phyloP scores from a whole-genome alignment of 495 filamentous ascomycete species.

The Penicillium lividum region DNA sequence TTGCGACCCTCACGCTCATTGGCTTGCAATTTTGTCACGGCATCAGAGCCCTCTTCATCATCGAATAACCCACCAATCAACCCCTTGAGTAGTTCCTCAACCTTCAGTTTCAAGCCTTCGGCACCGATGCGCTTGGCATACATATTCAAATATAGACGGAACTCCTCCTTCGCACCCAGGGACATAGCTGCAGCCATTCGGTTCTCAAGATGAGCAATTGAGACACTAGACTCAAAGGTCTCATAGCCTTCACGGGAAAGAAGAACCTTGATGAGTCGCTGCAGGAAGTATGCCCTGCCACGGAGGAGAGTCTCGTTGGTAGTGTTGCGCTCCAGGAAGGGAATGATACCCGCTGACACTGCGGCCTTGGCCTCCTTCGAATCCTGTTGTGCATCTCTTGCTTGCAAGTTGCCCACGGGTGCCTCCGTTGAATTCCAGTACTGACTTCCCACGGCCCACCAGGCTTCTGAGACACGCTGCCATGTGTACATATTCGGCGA shows the following conservation, averaged over 20 bases:
- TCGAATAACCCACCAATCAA: conserved; percentile 71
- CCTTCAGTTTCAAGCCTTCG: conserved; percentile 81
- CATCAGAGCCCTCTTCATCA: conserved; percentile 45
- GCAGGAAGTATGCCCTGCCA: conserved; percentile 83
- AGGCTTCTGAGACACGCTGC: conserved; percentile 90
- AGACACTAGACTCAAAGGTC: conserved; percentile 85
- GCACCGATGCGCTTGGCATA: conserved; percentile 93
- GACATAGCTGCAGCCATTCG: conserved; percentile 85
- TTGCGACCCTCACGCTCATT: conserved; percentile 59
- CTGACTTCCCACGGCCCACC: conserved; percentile 98
- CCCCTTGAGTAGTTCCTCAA: conserved; percentile 83
- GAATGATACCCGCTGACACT: conserved; percentile 90
- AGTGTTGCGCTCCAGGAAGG: conserved; percentile 88
- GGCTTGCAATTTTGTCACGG: conserved; percentile 52
- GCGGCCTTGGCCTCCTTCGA: conserved; percentile 52
- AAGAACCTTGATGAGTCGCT: conserved; percentile 83
- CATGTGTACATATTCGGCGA: conserved; percentile 80
- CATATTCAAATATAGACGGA: conserved; percentile 88
- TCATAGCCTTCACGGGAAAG: conserved; percentile 88
- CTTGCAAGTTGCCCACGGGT: conserved; percentile 73
- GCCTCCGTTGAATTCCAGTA: conserved; percentile 98
- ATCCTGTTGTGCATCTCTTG: conserved; percentile 59
- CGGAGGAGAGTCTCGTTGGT: conserved; percentile 91
- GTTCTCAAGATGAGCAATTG: conserved; percentile 94
- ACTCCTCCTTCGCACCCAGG: conserved; percentile 85